Evolutionary conservation across 345 rosid genomes (phyloP).

Genomic region (Populus alba): DNA sequence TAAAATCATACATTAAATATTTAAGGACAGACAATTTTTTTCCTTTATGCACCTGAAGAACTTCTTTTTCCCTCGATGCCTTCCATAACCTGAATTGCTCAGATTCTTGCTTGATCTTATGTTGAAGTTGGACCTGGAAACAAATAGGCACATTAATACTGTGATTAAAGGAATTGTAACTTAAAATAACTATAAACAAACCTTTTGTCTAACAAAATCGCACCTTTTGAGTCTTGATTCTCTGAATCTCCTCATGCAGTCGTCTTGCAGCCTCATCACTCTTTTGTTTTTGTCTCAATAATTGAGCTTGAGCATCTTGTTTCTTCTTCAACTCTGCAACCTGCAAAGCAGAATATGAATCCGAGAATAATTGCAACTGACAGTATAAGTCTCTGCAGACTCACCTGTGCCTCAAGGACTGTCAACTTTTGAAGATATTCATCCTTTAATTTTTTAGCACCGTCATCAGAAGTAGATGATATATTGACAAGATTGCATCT

Average conservation of each 20-base stretch:
- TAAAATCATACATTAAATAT: background rate
- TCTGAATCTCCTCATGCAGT: constrained; percentile 87
- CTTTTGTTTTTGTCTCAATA: constrained; percentile 92
- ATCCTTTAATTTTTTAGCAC: constrained; percentile 79
- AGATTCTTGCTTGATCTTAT: constrained; percentile 91
- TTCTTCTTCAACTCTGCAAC: constrained; percentile 86
- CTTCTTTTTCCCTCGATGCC: constrained; percentile 91
- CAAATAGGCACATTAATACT: constrained; percentile 9
- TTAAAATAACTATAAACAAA: background rate
- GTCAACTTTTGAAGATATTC: constrained; percentile 86
- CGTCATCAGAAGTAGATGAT: constrained; percentile 71
- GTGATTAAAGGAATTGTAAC: background rate
- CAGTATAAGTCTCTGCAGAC: constrained; percentile 2
- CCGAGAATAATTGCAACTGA: constrained; percentile 2
- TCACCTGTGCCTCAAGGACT: constrained; percentile 83
- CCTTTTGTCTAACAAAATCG: constrained; percentile 4
- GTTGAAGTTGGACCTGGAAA: constrained; percentile 76
- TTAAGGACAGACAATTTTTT: background rate
- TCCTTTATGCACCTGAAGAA: constrained; percentile 66
- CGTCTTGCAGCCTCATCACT: constrained; percentile 85
- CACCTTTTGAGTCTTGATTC: constrained; percentile 86
- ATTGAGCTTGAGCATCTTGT: constrained; percentile 95
- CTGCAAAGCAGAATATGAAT: constrained; percentile 34
- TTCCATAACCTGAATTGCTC: constrained; percentile 91
- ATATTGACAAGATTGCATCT: constrained; percentile 66